phyloP scores from a whole-genome alignment of 1,284 basidiomycete genomes.

The Peniophora sp. region DNA sequence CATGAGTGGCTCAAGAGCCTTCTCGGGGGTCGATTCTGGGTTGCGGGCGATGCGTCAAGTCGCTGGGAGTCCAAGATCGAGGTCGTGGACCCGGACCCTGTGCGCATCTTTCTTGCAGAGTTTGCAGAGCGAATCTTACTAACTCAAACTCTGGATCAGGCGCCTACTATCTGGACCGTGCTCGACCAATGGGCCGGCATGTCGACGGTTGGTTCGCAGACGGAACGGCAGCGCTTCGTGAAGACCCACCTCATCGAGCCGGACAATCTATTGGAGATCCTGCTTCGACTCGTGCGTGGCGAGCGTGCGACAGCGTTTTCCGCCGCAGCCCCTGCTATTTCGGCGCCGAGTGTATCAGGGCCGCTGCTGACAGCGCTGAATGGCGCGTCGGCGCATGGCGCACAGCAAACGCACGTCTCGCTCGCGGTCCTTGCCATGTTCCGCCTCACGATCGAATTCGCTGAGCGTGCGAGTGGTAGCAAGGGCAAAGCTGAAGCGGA shows the following conservation, averaged over 20 bases:
- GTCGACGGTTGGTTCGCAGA: conserved; percentile 66
- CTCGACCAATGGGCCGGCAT: conserved; percentile 83
- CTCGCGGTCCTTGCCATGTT: conserved; percentile 89
- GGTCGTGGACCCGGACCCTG: conserved; percentile 91
- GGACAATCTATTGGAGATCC: conserved; percentile 85
- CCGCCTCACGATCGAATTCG: conserved; percentile 76
- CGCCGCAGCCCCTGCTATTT: conserved; percentile 49
- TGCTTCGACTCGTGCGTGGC: conserved; percentile 82
- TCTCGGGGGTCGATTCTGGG: conserved; percentile 79
- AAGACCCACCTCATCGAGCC: conserved; percentile 78
- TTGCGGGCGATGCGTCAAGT: conserved; percentile 58
- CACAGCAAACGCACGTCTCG: conserved; percentile 89
- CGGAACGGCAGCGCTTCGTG: conserved; percentile 81
- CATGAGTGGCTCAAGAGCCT: conserved; percentile 89
- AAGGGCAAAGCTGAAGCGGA: conserved; percentile 66
- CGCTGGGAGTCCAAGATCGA: conserved; percentile 93
- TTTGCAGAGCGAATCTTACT: conserved; percentile 7
- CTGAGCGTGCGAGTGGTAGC: conserved; percentile 59
- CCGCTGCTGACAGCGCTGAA: conserved; percentile 63
- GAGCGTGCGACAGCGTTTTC: conserved; percentile 73
- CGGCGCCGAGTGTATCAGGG: conserved; percentile 51
- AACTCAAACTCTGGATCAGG: conserved; percentile 33
- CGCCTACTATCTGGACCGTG: conserved; percentile 85
- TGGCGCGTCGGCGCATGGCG: conserved; percentile 64
- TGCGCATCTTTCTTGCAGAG: conserved; percentile 30